Evolutionary conservation across 164 flowering plant genomes (phyloP).

Genomic region (Platanus orientalis): DNA sequence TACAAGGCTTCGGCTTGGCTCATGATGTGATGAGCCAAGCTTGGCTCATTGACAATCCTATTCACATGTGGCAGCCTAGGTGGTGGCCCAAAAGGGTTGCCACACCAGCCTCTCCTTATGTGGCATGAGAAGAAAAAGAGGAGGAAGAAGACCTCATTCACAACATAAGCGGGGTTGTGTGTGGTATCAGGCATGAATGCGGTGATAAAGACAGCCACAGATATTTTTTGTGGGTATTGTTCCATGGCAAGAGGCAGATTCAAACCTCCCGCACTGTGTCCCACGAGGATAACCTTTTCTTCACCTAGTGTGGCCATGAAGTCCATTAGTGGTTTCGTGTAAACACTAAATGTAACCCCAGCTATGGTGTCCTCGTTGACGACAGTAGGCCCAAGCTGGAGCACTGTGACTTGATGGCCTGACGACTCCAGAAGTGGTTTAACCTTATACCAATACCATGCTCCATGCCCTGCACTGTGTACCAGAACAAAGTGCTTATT

Average conservation of each 20-base stretch:
- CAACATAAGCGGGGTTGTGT: constrained; percentile 17
- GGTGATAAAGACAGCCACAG: constrained; percentile 21
- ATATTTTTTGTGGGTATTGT: constrained; percentile 19
- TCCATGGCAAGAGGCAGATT: constrained; percentile 29
- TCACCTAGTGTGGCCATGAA: constrained; percentile 20
- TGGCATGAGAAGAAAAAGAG: too few relatives aligned
- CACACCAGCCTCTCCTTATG: too few relatives aligned
- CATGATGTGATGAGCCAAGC: too few relatives aligned
- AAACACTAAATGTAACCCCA: constrained; percentile 16
- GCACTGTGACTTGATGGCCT: constrained; percentile 29
- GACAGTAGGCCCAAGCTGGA: constrained; percentile 32
- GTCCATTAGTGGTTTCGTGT: constrained; percentile 17
- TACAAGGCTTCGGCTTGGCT: too few relatives aligned
- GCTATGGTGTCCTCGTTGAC: constrained; percentile 11
- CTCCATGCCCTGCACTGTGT: constrained; percentile 31
- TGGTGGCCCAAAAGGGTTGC: too few relatives aligned
- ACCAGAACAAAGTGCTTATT: constrained; percentile 27
- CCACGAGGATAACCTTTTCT: constrained; percentile 34
- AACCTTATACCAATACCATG: constrained; percentile 32
- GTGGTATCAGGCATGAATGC: constrained; percentile 27
- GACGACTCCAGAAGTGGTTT: constrained; percentile 17
- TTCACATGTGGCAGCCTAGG: too few relatives aligned
- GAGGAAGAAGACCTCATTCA: constrained; percentile 21
- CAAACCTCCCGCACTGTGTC: constrained; percentile 33
- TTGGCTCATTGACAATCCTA: too few relatives aligned